Evolutionary conservation across 2,329 filamentous ascomycete genomes (phyloP), one percentile per base, ranked within the genome.

Genomic region (Diaporthe sp.): DNA sequence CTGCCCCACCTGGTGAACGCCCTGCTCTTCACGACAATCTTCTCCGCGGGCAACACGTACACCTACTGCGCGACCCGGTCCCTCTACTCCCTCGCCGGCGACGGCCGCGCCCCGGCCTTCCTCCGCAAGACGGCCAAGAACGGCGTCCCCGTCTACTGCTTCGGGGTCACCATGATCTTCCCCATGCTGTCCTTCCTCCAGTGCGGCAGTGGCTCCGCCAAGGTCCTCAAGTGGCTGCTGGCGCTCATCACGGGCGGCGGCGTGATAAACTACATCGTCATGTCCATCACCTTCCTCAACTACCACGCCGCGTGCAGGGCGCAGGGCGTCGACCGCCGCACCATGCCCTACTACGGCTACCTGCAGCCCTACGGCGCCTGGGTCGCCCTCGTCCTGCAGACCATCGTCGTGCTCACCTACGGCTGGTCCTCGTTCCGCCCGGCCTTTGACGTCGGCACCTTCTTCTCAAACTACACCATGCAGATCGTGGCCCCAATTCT

Each of bases 1-100:
- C 86, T 92, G 37, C 90, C 90, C 9, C 85, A 90, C 71, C 85
- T 92, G n/a, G 86, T 91, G 78, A 92, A 92, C 78, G 91, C 90
- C n/a, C 82, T 89, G 83, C 71, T 77, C 67, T 28, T 77, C 25
- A 77, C 76, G 49, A 74, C 71, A 31, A 77, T 77, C 61, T 77
- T 76, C 55, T 77, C 76, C 6, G 76, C 76, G 25, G 76, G 76
- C n/a, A 77, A 77, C 39, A 76, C 76, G 22, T 77, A 77, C 37
- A 77, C 76, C 42, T 77, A 77, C 51, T 72, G 71, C 39, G 76
- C 74, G 8, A 74, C 75, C 20, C 76, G 76, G 22, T 74, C 60
- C 42, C 76, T 77, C 20, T 77, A 77, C 68, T 75, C 75, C 13
- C 72, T 77, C 20, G 60, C 76, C 17, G 65, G 74, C n/a, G 76